Conservation (phyloP, 176 grass and related monocot species). For the Carex kokanica region DNA sequence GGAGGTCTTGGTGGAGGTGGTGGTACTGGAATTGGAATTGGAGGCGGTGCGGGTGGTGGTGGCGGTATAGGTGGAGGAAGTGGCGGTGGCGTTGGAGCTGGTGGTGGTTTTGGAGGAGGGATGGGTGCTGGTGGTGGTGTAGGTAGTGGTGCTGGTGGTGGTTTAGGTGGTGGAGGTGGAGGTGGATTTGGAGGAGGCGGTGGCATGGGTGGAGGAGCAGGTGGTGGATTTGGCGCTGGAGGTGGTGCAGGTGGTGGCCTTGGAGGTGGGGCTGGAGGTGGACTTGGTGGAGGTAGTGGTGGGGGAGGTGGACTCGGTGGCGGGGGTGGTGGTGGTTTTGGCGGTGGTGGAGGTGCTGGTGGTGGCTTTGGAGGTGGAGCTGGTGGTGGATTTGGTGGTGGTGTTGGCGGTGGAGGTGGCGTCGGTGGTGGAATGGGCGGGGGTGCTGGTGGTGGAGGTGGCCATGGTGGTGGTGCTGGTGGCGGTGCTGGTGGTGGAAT, state of each 20-base stretch:
- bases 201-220: neutral
- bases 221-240: neutral
- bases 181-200: neutral
- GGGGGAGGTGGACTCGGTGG: conserved; percentile 10
- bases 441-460: neutral
- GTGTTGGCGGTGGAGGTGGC: conserved; percentile 4
- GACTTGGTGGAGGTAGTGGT: conserved; percentile 1
- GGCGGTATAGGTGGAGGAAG: neutral
- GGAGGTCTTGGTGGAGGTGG: neutral
- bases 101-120: neutral
- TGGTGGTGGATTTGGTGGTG: neutral
- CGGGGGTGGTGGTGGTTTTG: conserved; percentile 16
- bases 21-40: neutral
- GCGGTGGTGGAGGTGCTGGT: neutral
- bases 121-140: neutral
- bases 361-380: conserved; percentile 1
- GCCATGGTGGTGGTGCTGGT: neutral
- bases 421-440: neutral
- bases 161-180: conserved; percentile 15
- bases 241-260: neutral
- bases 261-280: neutral
- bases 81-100: neutral
- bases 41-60: neutral
- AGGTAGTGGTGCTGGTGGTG: neutral
- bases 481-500: neutral